These are phyloP conservation scores for Xylaria digitata DNA, from an alignment of 2,329 filamentous ascomycete genomes.

Conservation along the genomic window DNA sequence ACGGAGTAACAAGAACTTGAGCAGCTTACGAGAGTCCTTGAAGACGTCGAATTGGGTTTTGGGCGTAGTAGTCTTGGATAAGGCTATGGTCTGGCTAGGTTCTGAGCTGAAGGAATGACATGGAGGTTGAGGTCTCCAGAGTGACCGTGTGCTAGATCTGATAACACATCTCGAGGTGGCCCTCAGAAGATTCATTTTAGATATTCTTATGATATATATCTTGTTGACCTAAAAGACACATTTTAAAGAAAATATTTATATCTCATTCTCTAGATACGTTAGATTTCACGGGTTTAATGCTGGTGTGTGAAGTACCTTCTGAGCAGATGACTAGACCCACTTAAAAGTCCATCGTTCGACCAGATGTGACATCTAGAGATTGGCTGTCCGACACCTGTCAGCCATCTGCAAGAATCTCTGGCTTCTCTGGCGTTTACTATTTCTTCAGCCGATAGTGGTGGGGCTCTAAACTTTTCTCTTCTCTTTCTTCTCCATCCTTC, in stretches of 20 bases:
- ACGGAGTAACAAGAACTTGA: not conserved
- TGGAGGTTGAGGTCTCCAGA: not conserved
- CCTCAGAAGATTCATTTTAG: slow-evolving; percentile 16
- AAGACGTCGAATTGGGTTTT: slow-evolving; percentile 33
- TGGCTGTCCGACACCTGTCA: slow-evolving; percentile 4
- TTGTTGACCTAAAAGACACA: not conserved
- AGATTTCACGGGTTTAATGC: not conserved
- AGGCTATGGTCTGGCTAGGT: not conserved
- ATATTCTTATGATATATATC: slow-evolving; percentile 22
- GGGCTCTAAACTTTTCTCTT: slow-evolving; percentile 52
- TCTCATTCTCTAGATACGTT: not conserved
- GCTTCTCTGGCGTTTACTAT: slow-evolving; percentile 29
- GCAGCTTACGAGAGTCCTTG: slow-evolving; percentile 42
- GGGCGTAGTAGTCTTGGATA: not conserved
- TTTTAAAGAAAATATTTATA: not conserved
- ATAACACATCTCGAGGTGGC: slow-evolving; percentile 13
- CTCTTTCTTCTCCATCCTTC: slow-evolving; percentile 87
- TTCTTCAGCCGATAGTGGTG: slow-evolving; percentile 34
- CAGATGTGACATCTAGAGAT: not conserved
- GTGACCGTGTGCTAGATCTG: not conserved
- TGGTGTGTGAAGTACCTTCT: too few relatives aligned
- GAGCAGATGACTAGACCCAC: slow-evolving; percentile 19
- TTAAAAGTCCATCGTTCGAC: slow-evolving; percentile 17
- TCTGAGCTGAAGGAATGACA: slow-evolving; percentile 18
- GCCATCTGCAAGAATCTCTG: slow-evolving; percentile 3